Percentiles rank a stretch among this genome's conserved stretches.
phyloP scores from a whole-genome alignment of 345 rosid genomes.

The Toxicodendron radicans region DNA sequence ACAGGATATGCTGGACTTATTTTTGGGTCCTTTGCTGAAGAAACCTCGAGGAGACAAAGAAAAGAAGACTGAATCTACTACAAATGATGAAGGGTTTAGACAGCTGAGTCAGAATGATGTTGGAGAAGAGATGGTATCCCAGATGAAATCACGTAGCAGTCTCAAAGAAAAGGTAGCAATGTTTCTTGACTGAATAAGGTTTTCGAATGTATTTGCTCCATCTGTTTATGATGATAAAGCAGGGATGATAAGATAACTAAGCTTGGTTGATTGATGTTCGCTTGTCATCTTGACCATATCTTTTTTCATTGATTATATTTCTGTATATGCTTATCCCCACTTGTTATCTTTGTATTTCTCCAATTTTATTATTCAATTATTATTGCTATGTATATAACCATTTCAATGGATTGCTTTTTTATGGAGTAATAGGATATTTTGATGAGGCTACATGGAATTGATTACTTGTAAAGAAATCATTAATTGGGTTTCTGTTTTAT shows the following conservation, averaged over 20 bases:
- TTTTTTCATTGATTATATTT: background rate
- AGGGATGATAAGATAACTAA: background rate
- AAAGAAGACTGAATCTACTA: constrained; percentile 19
- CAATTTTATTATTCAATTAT: no score
- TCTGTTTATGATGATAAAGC: background rate
- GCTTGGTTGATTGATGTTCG: background rate
- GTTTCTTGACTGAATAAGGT: constrained; percentile 35
- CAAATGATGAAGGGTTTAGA: constrained; percentile 19
- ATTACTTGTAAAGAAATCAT: background rate
- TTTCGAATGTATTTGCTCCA: background rate
- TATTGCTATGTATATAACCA: no score
- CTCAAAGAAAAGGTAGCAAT: constrained; percentile 52
- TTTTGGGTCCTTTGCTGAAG: constrained; percentile 55
- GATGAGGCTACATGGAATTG: background rate
- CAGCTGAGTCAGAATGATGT: constrained; percentile 23
- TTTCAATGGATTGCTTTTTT: background rate
- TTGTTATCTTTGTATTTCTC: background rate
- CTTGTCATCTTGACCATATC: background rate
- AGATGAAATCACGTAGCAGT: constrained; percentile 46
- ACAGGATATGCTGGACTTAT: constrained; percentile 55
- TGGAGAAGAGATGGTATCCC: constrained; percentile 25
- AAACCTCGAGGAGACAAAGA: constrained; percentile 29
- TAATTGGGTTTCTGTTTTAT: background rate
- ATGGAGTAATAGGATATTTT: background rate
- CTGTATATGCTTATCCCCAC: background rate